Base-by-base conservation (phyloP, 1,284 basidiomycete genomes). In the Leccinum fallax region DNA sequence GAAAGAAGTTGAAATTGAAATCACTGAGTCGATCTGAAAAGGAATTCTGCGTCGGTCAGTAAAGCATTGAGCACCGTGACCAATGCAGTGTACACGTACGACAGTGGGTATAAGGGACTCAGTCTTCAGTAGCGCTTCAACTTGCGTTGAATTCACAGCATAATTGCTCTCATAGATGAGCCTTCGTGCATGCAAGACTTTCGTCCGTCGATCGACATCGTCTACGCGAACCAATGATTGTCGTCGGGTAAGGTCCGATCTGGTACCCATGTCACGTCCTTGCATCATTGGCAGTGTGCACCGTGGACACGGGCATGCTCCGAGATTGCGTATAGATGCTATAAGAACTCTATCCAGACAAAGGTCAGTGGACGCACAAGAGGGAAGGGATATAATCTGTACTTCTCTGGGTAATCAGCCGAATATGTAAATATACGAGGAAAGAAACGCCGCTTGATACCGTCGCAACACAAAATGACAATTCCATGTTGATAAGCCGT, bases 301-400 rank as follows among this genome's bases (percentile, higher is more conserved):
- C 3, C 65, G 66, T 5, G 76, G 75, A 61, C 78, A 80, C 0
- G 71, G 74, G 43, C 66, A 76, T 4, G 51, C 48, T 2, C 32
- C 32, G 32, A 32, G 32, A 32, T 11, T 32, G 5, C 32, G 32
- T 32, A 32, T 32, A 32, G 32, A 32, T 32, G 32, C 32, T 32
- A 32, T 32, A 32, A 32, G 32, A 32, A 32, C 32, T 32, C 32
- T 32, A 32, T 32, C 32, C 32, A 32, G 32, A 32, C 32, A 32
- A 32, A 32, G 11, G 32, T 32, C 32, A 32, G 32, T 32, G 32
- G 32, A 32, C 32, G 32, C 32, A 32, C 32, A 32, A 32, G 32
- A 32, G 32, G 32, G 32, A 32, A 32, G 32, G 32, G 32, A 32
- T 32, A 32, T 32, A 32, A 32, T 32, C 32, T 32, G 32, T 32